Base-by-base conservation (phyloP, 768 basidiomycete genomes). In the Hericium coralloides region DNA sequence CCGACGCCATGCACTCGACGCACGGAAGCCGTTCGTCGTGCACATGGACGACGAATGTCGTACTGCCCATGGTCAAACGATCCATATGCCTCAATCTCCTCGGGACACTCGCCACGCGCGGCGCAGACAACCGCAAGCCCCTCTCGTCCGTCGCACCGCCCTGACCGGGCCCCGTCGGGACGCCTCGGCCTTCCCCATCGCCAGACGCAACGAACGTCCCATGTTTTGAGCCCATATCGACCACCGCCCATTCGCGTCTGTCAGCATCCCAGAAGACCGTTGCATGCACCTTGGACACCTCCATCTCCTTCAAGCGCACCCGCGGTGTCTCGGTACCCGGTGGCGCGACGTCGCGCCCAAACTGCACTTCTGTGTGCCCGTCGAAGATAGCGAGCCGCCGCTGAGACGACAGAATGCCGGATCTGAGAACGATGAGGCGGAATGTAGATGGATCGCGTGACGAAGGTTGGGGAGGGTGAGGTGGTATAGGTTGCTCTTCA, bases 161-260 rank as follows among this genome's bases (percentile, higher is more conserved):
- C 49, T 52, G 14, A 23, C 17, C 25, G 2, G 45, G 18, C n/a
- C 50, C 15, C 15, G 51, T 39, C 47, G n/a, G 12, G 17, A 61
- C 52, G 36, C 52, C 52, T 3, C 36, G 20, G 12, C 39, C 38
- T 38, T 54, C 53, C 10, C n/a, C 58, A 39, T 70, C 66, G 25
- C 53, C 41, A 49, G 64, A 55, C 12, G 68, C 70, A 57, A 89
- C 55, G 66, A 84, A 92, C 0, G 90, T 92, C 3, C 91, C 91
- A 61, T 93, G 91, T 68, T 83, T 86, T 53, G 87, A 89, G 10
- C 88, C 91, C 84, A 88, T 88, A 66, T 93, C 91, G 10, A 91
- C 88, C 31, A 89, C 71, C 2, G 79, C 77, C 89, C 89, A 92
- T 57, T 80, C 78, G 14, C 70, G 67, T 55, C 79, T 74, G 26